Evolutionary conservation across 306 rosid species (phyloP), one percentile per base, ranked within the genome.

Genomic region (Pachyrhizus erosus): DNA sequence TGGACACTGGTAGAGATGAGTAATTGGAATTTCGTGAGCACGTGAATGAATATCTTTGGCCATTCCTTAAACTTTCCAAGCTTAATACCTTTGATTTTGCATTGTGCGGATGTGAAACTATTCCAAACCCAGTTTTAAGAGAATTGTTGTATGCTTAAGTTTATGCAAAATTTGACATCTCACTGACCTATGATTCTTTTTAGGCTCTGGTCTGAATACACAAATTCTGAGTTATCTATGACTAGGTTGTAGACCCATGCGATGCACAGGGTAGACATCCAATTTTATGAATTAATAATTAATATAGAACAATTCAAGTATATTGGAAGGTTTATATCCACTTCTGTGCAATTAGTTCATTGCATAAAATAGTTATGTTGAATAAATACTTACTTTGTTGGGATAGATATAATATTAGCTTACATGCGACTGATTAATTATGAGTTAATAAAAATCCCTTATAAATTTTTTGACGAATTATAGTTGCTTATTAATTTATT

Each of bases 1-100:
- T 20, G 21, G 69, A 62, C 18, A 10, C 39, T 0, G 58, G 21
- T 70, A 62, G 84, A 57, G 82, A 80, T 21, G 79, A 48, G 61
- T 37, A 54, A 21, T 42, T 40, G 33, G 49, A 66, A 66, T 66
- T 73, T 33, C 83, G 55, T 31, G 64, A 20, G 51, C 81, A 24
- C 18, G 43, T 5, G 58, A 39, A 37, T 60, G 5, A 52, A 49
- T 54, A 75, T 34, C 42, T 27, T 52, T 40, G 48, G 7, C 23
- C 64, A 72, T 54, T 84, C 46, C 55, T 65, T 34, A 15, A 65
- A 31, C 15, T 9, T 27, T 70, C 14, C 64, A 14, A 72, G 39
- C 42, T 37, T 42, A 18, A 23, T 60, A 34, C 17, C 26, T 3
- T 62, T 65, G 15, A 39, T 62, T 77, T 42, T 80, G 77, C 70